Base-by-base conservation (phyloP, 257 asterid species). In the Cinchona pubescens region DNA sequence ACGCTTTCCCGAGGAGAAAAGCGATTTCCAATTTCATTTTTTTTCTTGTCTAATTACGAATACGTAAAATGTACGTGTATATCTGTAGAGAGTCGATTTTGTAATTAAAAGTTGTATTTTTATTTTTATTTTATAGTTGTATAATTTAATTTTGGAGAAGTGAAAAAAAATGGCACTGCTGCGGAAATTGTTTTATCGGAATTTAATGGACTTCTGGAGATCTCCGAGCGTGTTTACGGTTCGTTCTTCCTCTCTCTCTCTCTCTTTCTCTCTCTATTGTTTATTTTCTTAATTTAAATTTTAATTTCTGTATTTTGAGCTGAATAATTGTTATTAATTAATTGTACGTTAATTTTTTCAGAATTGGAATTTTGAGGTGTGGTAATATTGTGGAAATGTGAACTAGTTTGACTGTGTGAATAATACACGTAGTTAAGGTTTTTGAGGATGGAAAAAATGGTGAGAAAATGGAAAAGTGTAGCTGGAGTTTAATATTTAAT, bases 141-240 rank as follows among this genome's bases (percentile, higher is more conserved):
- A 53, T 2, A 53, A 21, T 53, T 15, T n/a, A n/a, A 60, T 4
- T 40, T 27, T 69, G 70, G 69, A 48, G 15, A 46, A 40, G 55
- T 65, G 67, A 78, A n/a, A 58, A 62, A 25, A 58, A 46, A 78
- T 78, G 82, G 78, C 82, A 38, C 68, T 92, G 84, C 80, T 92
- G 34, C 82, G 98, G 80, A 92, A 90, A 85, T 70, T 90, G 86
- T 92, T 92, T 83, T 90, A 87, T 80, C 85, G 94, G 83, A 92
- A 92, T 94, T 94, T 19, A 96, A 92, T 77, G 97, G 97, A 72
- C 96, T 92, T 58, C 89, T 92, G 46, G 98, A 92, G 91, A 90
- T 90, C 88, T 80, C 89, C 84, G 98, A 92, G 84, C 81, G 96
- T 77, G 96, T 92, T 85, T 92, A 89, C 70, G 98, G 98, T 92